Base-by-base conservation (phyloP, 768 basidiomycete species). In the Mrakia frigida region DNA sequence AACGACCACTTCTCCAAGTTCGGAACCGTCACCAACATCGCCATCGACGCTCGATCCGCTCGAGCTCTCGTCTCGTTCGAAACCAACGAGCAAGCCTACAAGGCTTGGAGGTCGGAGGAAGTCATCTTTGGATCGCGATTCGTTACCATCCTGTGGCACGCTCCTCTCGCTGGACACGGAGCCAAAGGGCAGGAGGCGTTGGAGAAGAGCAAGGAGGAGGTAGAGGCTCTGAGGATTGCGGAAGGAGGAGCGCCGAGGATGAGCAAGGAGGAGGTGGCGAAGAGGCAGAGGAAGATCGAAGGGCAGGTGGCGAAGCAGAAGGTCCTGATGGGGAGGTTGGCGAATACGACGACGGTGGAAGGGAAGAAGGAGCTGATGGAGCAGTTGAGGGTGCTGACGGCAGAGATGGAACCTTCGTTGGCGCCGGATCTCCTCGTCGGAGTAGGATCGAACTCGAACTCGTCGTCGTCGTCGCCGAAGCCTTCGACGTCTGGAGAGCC, bases 61-160 rank as follows among this genome's bases (percentile, higher is more conserved):
- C 93, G 94, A 82, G 94, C 94, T 0, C 84, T 98, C 69, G 91
- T 98, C 78, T 93, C 91, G 79, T 98, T 97, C 83, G 86, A 88
- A 46, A 88, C 86, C 13, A 93, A 94, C 81, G 88, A 87, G 31
- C 91, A 94, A 80, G 95, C 95, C 0, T 89, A 91, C 80, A 87
- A 88, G 18, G 95, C 95, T 1, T 94, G 94, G 92, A 92, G 92
- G 82, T 89, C 90, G 35, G 92, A 95, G 83, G 93, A 96, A 78
- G 93, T 94, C n/a, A 91, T 97, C 21, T 97, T 97, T 81, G 89
- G 89, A 16, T 95, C 94, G 80, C 89, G 95, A 70, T 97, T 97
- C 82, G 94, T 97, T 79, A 96, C 95, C 84, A 87, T 97, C 46
- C 93, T 96, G 80, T 97, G 95, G 94, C 93, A 96, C 84, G 87